Percentiles rank a stretch among this genome's conserved stretches.
Conservation (phyloP, 345 rosid genomes). For the Pistacia integerrima region DNA sequence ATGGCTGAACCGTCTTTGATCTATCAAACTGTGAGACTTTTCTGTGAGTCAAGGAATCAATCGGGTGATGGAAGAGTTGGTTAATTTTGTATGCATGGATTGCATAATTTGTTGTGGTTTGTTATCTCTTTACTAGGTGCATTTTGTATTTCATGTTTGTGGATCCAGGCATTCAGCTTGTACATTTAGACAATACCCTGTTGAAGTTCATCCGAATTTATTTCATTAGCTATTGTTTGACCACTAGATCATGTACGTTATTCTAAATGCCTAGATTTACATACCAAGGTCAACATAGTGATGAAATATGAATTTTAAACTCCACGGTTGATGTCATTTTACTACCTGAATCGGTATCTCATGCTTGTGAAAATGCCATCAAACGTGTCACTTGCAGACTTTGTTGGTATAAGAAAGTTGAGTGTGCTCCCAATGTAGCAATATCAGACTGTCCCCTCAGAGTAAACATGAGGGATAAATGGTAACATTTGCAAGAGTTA, state of each 20-base stretch:
- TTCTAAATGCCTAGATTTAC: too few species aligned
- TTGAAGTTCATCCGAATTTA: background rate
- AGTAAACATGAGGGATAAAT: too few species aligned
- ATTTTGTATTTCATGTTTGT: background rate
- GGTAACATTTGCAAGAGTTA: too few species aligned
- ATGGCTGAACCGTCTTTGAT: conserved; percentile 91
- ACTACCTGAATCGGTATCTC: too few species aligned
- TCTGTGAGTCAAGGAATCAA: conserved; percentile 59
- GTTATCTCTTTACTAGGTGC: background rate
- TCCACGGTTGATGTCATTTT: too few species aligned
- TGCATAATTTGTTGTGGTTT: conserved; percentile 4
- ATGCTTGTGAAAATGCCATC: too few species aligned
- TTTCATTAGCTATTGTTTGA: background rate
- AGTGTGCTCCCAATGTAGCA: too few species aligned
- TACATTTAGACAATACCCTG: conserved; percentile 4
- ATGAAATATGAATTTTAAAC: too few species aligned
- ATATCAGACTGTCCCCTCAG: too few species aligned
- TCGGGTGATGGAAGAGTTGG: conserved; percentile 20
- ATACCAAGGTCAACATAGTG: too few species aligned
- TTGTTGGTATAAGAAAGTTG: too few species aligned
- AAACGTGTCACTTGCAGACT: too few species aligned
- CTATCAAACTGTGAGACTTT: conserved; percentile 73
- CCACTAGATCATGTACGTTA: background rate
- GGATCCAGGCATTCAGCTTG: background rate
- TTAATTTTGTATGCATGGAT: background rate